phyloP scores from a whole-genome alignment of 768 basidiomycete species.

The Rhodotorula paludigena region DNA sequence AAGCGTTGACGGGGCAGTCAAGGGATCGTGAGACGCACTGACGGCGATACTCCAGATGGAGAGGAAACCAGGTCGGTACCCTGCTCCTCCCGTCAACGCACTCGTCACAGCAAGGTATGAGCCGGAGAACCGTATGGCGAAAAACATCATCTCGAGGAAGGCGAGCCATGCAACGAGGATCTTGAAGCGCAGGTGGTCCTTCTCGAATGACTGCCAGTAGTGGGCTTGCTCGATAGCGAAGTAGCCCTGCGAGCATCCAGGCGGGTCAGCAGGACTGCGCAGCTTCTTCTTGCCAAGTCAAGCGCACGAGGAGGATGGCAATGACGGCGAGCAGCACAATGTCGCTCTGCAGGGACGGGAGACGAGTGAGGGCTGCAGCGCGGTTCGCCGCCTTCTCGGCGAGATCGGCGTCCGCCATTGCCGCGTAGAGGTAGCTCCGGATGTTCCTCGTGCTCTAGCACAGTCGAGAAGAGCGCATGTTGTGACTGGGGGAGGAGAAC shows the following conservation, averaged over 20 bases:
- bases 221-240: constrained; percentile 3
- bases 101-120: background rate
- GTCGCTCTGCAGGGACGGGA: background rate
- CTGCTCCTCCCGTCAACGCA: background rate
- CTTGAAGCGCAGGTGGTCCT: constrained; percentile 16
- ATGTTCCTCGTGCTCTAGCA: too few relatives aligned
- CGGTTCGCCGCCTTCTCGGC: background rate
- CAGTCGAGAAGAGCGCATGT: too few relatives aligned
- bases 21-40: background rate
- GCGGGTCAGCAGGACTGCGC: too few relatives aligned
- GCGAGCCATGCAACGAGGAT: constrained; percentile 18
- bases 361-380: background rate
- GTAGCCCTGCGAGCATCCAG: constrained; percentile 13
- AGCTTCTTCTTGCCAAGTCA: too few relatives aligned
- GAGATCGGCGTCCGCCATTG: background rate
- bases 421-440: too few relatives aligned
- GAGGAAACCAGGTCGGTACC: background rate
- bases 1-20: background rate
- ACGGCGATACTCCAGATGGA: background rate
- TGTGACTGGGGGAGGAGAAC: too few relatives aligned
- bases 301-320: constrained; percentile 5
- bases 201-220: constrained; percentile 16
- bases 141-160: background rate
- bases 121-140: background rate
- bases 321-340: background rate